These are phyloP conservation scores for Solanum sitiens DNA, from an alignment of 257 asterid species.

Conservation along the genomic window DNA sequence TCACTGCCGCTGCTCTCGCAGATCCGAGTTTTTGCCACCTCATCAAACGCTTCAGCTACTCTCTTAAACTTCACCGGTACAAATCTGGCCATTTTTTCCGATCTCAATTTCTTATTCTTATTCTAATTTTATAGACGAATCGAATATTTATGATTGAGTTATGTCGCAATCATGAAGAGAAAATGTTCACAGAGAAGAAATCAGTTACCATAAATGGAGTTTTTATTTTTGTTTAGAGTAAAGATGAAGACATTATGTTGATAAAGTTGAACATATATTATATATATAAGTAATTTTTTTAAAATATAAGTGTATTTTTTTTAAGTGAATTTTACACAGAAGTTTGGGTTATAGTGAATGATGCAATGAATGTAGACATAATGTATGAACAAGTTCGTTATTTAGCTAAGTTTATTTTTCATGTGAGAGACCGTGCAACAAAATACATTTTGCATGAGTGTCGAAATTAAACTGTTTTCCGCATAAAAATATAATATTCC, in stretches of 20 bases:
- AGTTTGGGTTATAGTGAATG: not conserved
- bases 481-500: not conserved
- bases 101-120: not conserved
- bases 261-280: not conserved
- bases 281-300: not conserved
- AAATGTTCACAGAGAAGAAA: not conserved
- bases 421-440: not conserved
- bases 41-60: conserved; percentile 54
- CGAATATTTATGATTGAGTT: not conserved
- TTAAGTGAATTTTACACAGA: not conserved
- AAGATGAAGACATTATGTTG: conserved; percentile 1
- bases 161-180: not conserved
- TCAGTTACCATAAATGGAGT: not conserved
- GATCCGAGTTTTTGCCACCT: conserved; percentile 33
- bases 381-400: not conserved
- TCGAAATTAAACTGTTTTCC: not conserved
- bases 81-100: conserved; percentile 23
- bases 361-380: not conserved
- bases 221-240: not conserved
- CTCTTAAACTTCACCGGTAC: conserved; percentile 40
- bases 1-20: conserved; percentile 86
- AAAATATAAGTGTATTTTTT: not conserved
- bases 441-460: not conserved
- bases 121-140: not conserved
- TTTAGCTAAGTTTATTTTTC: not conserved